Percentiles rank a stretch among this genome's conserved stretches.
Conservation (phyloP, 108 stramenopile species). For the Aurantiochytrium sp. region DNA sequence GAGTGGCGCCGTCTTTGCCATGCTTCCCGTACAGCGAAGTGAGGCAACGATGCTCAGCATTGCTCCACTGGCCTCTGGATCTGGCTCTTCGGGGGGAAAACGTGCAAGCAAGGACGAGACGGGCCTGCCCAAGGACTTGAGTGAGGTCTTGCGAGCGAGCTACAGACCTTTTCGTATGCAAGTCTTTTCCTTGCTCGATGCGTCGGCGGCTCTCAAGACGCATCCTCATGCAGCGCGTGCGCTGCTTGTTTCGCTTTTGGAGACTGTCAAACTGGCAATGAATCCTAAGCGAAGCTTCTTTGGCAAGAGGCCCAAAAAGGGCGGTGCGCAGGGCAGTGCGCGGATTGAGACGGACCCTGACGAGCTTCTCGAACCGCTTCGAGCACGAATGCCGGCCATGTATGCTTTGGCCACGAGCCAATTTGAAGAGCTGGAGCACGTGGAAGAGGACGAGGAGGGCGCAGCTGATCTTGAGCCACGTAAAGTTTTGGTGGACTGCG, state of each 20-base stretch:
- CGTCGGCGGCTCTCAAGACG: neutral
- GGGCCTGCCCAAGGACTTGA: neutral
- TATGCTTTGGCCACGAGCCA: neutral
- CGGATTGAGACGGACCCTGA: neutral
- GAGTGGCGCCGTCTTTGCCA: neutral
- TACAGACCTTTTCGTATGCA: neutral
- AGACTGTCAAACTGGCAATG: neutral
- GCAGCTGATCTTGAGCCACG: too few species aligned
- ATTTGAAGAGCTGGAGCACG: neutral
- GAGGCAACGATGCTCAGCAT: neutral
- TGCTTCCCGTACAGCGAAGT: neutral
- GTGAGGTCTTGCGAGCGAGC: neutral
- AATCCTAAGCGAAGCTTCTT: neutral
- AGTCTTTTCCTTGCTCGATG: neutral
- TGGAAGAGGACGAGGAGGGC: neutral
- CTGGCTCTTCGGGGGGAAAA: neutral
- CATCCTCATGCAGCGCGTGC: neutral
- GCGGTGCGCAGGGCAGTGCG: neutral
- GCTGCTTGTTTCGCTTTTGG: neutral
- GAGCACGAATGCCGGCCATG: neutral
- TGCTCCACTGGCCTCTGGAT: neutral
- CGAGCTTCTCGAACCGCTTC: neutral
- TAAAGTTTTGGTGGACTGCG: neutral
- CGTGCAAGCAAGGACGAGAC: neutral
- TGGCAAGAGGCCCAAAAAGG: neutral